Percentiles rank a stretch among this genome's conserved stretches.
Evolutionary conservation across 2,329 filamentous ascomycete species (phyloP).

Genomic region (Verticillium longisporum): DNA sequence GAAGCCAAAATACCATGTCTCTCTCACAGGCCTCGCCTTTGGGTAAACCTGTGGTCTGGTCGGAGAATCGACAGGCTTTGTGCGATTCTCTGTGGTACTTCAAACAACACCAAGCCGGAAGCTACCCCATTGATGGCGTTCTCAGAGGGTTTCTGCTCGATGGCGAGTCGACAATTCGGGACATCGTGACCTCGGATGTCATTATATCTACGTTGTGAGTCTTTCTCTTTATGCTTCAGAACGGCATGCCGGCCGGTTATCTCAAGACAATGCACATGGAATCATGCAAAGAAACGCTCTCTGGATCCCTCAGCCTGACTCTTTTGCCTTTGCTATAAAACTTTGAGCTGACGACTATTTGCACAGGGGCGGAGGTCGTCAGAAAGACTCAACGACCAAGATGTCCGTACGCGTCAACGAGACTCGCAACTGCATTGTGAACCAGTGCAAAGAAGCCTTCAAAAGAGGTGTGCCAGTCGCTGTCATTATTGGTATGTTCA

Average conservation of each 20-base stretch:
- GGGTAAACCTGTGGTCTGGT: conserved; percentile 39
- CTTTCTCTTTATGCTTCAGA: no score
- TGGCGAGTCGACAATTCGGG: conserved; percentile 41
- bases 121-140: conserved; percentile 43
- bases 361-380: conserved; percentile 47
- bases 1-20: not conserved
- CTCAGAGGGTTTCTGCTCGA: conserved; percentile 55
- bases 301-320: not conserved
- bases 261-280: no score
- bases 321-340: not conserved
- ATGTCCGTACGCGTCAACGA: conserved; percentile 4
- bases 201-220: conserved; percentile 57
- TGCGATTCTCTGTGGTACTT: conserved; percentile 60
- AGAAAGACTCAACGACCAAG: conserved; percentile 33
- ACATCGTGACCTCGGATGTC: conserved; percentile 53
- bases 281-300: not conserved
- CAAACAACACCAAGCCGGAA: conserved; percentile 51
- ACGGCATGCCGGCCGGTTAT: no score
- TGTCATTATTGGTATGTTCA: conserved; percentile 41
- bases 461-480: conserved; percentile 42
- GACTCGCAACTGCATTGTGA: conserved; percentile 14
- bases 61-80: conserved; percentile 49
- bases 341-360: not conserved
- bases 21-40: not conserved
- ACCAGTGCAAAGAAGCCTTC: conserved; percentile 38